These are phyloP conservation scores for Trichoderma endophyticum DNA, from an alignment of 2,329 filamentous ascomycete genomes.

Conservation along the genomic window DNA sequence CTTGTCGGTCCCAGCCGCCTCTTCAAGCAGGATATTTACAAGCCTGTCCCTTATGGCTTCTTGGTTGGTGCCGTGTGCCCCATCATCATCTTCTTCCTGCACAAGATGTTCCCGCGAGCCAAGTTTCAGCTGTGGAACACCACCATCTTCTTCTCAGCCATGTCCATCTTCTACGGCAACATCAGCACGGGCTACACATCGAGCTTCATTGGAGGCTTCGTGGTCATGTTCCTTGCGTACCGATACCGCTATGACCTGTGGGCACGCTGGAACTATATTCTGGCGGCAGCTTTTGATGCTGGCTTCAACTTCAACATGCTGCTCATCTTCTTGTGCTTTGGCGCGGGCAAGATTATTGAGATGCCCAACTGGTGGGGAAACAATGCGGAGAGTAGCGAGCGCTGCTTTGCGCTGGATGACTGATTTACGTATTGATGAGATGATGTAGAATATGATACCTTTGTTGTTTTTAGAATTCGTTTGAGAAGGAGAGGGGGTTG, in stretches of 20 bases:
- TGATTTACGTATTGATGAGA: neutral
- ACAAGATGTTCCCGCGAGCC: slow-evolving; percentile 50
- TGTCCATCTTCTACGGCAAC: slow-evolving; percentile 58
- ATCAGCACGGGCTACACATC: slow-evolving; percentile 58
- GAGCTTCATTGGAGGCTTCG: slow-evolving; percentile 56
- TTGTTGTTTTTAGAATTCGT: neutral
- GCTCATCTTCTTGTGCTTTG: slow-evolving; percentile 59
- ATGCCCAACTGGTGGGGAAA: slow-evolving; percentile 68
- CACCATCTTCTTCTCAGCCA: slow-evolving; percentile 58
- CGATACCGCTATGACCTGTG: slow-evolving; percentile 54
- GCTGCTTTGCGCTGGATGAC: slow-evolving; percentile 51
- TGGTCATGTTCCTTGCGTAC: slow-evolving; percentile 59
- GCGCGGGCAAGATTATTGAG: slow-evolving; percentile 51
- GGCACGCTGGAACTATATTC: slow-evolving; percentile 59
- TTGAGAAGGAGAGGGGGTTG: neutral
- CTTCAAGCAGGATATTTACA: slow-evolving; percentile 47
- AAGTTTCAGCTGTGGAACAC: slow-evolving; percentile 59
- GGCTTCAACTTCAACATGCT: slow-evolving; percentile 62
- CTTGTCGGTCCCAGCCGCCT: slow-evolving; percentile 51
- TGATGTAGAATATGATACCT: slow-evolving; percentile 1
- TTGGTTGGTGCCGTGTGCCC: slow-evolving; percentile 47
- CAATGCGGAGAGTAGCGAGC: slow-evolving; percentile 51
- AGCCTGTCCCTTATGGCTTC: slow-evolving; percentile 51
- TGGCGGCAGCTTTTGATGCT: slow-evolving; percentile 60
- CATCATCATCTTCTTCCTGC: slow-evolving; percentile 47